Percentiles rank a stretch among this genome's conserved stretches.
Conservation (phyloP, 176 grass and related monocot genomes). For the Dendrocalamus sinicus region DNA sequence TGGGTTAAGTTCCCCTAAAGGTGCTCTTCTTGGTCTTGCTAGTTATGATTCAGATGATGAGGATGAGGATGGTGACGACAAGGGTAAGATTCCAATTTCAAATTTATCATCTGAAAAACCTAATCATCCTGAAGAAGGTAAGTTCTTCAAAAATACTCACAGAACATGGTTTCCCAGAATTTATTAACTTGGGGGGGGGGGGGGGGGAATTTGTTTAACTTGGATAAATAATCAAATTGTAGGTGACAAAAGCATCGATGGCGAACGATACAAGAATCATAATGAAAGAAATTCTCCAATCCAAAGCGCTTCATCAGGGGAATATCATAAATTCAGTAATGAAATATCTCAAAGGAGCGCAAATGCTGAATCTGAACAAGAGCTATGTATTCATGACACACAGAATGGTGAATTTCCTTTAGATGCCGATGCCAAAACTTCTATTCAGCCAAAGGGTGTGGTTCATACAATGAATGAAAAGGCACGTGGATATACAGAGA, state of each 20-base stretch:
- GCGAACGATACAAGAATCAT: conserved; percentile 17
- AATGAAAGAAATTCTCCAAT: conserved; percentile 19
- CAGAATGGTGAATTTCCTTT: conserved; percentile 37
- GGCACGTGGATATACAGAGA: conserved; percentile 10
- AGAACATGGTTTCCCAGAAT: conserved; percentile 28
- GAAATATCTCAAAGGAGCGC: conserved; percentile 2
- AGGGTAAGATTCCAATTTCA: conserved; percentile 43
- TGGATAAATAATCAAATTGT: conserved; percentile 31
- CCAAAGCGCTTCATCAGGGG: conserved; percentile 27
- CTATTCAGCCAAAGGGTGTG: conserved; percentile 31
- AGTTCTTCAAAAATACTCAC: conserved; percentile 36
- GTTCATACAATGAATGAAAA: conserved; percentile 30
- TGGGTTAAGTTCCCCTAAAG: conserved; percentile 55
- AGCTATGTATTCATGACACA: conserved; percentile 16
- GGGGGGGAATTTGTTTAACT: conserved; percentile 14
- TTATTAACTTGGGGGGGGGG: background rate
- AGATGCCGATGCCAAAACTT: background rate
- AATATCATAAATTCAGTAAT: conserved; percentile 28
- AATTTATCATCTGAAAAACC: conserved; percentile 45
- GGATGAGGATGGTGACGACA: conserved; percentile 43
- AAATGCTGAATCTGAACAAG: conserved; percentile 11
- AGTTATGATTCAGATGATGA: conserved; percentile 93
- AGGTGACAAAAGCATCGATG: conserved; percentile 39
- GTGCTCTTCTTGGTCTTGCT: conserved; percentile 88
- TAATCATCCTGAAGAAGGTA: conserved; percentile 44